Conservation (phyloP, 768 basidiomycete genomes). For the Trametes cinnabarina region DNA sequence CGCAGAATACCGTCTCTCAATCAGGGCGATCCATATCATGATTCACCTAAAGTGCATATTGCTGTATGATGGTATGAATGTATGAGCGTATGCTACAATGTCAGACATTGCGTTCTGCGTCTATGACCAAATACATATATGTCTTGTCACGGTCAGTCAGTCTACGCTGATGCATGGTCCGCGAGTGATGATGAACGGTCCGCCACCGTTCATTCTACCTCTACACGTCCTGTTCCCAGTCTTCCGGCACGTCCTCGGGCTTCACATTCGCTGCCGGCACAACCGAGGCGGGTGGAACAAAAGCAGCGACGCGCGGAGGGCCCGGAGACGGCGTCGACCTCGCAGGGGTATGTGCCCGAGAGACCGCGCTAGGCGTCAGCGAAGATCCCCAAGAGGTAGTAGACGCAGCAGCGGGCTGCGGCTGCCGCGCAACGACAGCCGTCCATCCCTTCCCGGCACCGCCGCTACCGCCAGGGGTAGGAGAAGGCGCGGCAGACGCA, state of each 20-base stretch:
- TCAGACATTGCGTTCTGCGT: too few species aligned
- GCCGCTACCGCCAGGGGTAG: slow-evolving; percentile 1
- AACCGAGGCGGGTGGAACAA: not conserved
- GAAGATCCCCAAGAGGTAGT: not conserved
- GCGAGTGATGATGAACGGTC: too few species aligned
- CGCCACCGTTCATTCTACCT: not conserved
- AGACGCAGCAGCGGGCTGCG: not conserved
- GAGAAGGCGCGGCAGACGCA: slow-evolving; percentile 9
- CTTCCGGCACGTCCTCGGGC: slow-evolving; percentile 41
- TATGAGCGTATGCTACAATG: too few species aligned
- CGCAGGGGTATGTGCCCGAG: slow-evolving; percentile 10
- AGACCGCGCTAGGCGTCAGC: slow-evolving; percentile 16
- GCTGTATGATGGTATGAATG: too few species aligned
- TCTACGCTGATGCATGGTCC: too few species aligned
- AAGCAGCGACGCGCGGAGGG: slow-evolving; percentile 1
- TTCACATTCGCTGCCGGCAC: slow-evolving; percentile 6
- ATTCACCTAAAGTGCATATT: too few species aligned
- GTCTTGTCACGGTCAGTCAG: too few species aligned
- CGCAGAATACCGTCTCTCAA: too few species aligned
- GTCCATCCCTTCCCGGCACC: slow-evolving; percentile 32
- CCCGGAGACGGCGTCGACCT: slow-evolving; percentile 14
- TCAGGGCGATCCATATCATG: too few species aligned
- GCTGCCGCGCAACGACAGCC: slow-evolving; percentile 30
- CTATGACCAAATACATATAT: too few species aligned
- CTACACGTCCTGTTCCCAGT: slow-evolving; percentile 57